Conservation (phyloP, 495 filamentous ascomycete species). For the Stereocaulon alpinum region DNA sequence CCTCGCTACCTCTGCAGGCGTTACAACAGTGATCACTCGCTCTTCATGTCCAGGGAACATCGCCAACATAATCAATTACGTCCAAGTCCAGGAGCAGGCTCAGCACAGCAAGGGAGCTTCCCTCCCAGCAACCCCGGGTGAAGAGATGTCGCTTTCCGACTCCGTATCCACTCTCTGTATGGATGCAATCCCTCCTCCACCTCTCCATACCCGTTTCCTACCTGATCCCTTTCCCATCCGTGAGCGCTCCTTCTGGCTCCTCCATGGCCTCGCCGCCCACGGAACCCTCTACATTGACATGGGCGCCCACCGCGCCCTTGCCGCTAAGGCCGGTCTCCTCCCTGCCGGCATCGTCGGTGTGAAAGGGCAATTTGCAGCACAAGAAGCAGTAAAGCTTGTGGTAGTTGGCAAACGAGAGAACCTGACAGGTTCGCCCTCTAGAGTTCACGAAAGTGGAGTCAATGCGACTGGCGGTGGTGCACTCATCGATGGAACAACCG, state of each 20-base stretch:
- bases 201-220: conserved; percentile 87
- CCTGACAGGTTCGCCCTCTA: conserved; percentile 16
- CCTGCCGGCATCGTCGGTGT: conserved; percentile 86
- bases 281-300: conserved; percentile 87
- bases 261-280: conserved; percentile 85
- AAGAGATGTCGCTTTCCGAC: conserved; percentile 27
- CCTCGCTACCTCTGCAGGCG: conserved; percentile 86
- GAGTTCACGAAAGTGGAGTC: background rate
- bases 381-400: conserved; percentile 78
- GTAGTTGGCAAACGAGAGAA: conserved; percentile 50
- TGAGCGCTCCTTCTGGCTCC: conserved; percentile 92
- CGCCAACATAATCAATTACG: conserved; percentile 69
- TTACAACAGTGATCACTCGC: conserved; percentile 88
- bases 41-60: conserved; percentile 92
- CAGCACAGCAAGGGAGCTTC: conserved; percentile 18
- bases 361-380: conserved; percentile 76
- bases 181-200: conserved; percentile 30
- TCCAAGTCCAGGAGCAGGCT: conserved; percentile 39
- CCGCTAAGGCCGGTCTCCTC: conserved; percentile 75
- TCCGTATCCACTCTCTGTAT: conserved; percentile 31
- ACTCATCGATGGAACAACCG: conserved; percentile 35
- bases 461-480: conserved; percentile 7
- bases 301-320: conserved; percentile 70
- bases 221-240: conserved; percentile 78
- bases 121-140: conserved; percentile 17